Conservation (phyloP, 768 basidiomycete species). For the Hypholoma fasciculare region DNA sequence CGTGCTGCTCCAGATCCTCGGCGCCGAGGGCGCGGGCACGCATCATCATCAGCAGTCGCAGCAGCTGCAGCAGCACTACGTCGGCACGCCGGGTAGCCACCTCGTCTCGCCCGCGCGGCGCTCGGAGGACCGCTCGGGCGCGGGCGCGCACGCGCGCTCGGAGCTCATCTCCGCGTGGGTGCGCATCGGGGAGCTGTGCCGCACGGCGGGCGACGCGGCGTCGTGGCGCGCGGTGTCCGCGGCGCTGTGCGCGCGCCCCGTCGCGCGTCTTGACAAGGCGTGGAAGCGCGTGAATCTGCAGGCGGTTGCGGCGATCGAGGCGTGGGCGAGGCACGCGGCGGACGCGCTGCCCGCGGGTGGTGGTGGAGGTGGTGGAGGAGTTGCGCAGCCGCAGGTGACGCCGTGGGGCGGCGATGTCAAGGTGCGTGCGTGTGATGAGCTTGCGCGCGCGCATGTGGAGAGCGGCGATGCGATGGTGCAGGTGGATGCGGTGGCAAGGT, state of each 20-base stretch:
- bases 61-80: too few relatives aligned
- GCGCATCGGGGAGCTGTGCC: constrained; percentile 69
- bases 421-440: constrained; percentile 42
- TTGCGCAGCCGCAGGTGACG: constrained; percentile 48
- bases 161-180: constrained; percentile 76
- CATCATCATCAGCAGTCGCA: neutral
- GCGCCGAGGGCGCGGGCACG: constrained; percentile 47
- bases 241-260: constrained; percentile 70
- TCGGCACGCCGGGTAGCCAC: constrained; percentile 13
- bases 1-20: constrained; percentile 69
- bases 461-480: constrained; percentile 43
- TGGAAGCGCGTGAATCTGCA: constrained; percentile 75
- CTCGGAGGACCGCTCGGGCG: constrained; percentile 30
- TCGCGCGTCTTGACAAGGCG: constrained; percentile 75
- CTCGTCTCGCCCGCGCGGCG: constrained; percentile 27
- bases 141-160: constrained; percentile 57
- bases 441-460: constrained; percentile 46
- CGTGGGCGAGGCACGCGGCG: constrained; percentile 57
- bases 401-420: constrained; percentile 72
- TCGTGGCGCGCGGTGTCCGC: constrained; percentile 75
- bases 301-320: constrained; percentile 58
- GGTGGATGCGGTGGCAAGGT: constrained; percentile 38
- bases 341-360: constrained; percentile 30
- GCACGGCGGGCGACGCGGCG: constrained; percentile 74
- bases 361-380: neutral